Evolutionary conservation across 2,329 filamentous ascomycete species (phyloP).

Genomic region (Passalora sequoiae): DNA sequence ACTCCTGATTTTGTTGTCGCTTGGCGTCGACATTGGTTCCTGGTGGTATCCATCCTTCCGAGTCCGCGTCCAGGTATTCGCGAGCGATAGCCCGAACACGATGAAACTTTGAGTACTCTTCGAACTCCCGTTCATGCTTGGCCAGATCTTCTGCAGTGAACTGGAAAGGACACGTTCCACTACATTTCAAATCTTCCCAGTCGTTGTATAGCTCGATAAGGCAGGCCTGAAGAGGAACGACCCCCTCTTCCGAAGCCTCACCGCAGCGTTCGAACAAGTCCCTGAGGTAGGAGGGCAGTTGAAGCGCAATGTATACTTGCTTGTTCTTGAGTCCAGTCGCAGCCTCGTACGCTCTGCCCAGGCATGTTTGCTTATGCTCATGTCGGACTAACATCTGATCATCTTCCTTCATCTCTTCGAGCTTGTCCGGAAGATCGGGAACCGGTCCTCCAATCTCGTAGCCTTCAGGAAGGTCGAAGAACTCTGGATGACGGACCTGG

Average conservation of each 20-base stretch:
- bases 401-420: slow-evolving; percentile 9
- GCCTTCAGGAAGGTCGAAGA: slow-evolving; percentile 9
- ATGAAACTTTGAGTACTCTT: too few species aligned
- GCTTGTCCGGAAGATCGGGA: neutral
- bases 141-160: too few species aligned
- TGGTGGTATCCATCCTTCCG: too few species aligned
- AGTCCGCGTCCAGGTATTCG: too few species aligned
- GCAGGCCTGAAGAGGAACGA: slow-evolving; percentile 6
- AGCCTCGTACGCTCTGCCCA: slow-evolving; percentile 11
- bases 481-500: too few species aligned
- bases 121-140: too few species aligned
- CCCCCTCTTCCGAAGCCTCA: slow-evolving; percentile 9
- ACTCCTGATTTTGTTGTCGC: too few species aligned
- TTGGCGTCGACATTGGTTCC: too few species aligned
- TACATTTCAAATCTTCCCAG: too few species aligned
- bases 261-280: slow-evolving; percentile 10
- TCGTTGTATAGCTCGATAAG: too few species aligned
- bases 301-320: slow-evolving; percentile 7
- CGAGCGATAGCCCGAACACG: too few species aligned
- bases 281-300: slow-evolving; percentile 4
- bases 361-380: slow-evolving; percentile 7
- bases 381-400: slow-evolving; percentile 3
- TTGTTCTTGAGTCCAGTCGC: slow-evolving; percentile 8
- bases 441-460: slow-evolving; percentile 9
- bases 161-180: too few species aligned